Evolutionary conservation across 1,139 yeast species (phyloP), one percentile per base, ranked within the genome.

Genomic region (Nakaseomyces uthaithaninus): DNA sequence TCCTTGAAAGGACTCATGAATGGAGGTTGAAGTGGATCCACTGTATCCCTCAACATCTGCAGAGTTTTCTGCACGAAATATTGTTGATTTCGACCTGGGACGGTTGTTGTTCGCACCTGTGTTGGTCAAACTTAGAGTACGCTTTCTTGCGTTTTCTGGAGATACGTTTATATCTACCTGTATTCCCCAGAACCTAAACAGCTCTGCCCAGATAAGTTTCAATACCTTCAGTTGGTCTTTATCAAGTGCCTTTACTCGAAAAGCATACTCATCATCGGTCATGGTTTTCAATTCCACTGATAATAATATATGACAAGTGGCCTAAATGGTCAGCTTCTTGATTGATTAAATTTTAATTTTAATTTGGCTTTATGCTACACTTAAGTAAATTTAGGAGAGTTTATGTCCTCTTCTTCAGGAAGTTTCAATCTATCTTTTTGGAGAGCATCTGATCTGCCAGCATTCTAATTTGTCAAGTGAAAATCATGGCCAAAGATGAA

Each of bases 201-300:
- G 53, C 45, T 75, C 72, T 30, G 80, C 75, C 87, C 91, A 80
- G 40, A 77, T 69, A 54, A 81, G 85, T 62, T 84, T 84, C 50
- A 85, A 68, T 34, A 68, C 68, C 43, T 27, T n/a, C 17, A 39
- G 23, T 27, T 42, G 38, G 3, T 31, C 27, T 9, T 30, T 8
- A 10, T 26, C 22, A 22, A 41, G 16, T 14, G 15, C 17, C 18
- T 23, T 33, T 7, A 33, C 27, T 33, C 37, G 16, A 14, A 23
- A 23, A 3, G 27, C 27, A 27, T 36, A 27, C 9, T 27, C 19
- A 11, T 25, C 22, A 7, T 27, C 39, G 12, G 33, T 26, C 27
- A 27, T 22, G 19, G 10, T 37, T 23, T 24, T 34, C 28, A 26
- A 35, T 20, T 36, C 41, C 36, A 42, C 39, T 39, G 20, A n/a